These are phyloP conservation scores for Zancudomyces culisetae DNA, from an alignment of 371 early-diverging fungal genomes.

Conservation along the genomic window DNA sequence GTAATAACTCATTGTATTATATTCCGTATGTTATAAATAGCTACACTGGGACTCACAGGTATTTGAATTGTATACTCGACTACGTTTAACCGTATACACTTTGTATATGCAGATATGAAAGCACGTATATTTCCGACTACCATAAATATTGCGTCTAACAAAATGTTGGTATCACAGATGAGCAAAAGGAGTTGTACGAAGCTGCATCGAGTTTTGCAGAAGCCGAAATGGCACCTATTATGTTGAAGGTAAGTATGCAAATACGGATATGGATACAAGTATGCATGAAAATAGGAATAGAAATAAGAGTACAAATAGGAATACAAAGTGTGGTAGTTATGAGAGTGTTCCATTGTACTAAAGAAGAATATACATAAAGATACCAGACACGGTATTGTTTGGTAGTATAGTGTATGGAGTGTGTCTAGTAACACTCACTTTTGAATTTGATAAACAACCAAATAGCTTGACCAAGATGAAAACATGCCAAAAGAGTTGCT, in stretches of 20 bases:
- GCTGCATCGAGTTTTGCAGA: constrained; percentile 20
- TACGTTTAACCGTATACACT: background rate
- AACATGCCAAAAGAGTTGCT: constrained; percentile 29
- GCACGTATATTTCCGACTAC: background rate
- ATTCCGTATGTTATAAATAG: too few relatives aligned
- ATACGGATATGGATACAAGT: background rate
- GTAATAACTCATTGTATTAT: too few relatives aligned
- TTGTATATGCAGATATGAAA: background rate
- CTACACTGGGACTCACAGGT: background rate
- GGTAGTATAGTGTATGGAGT: too few relatives aligned
- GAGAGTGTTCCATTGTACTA: too few relatives aligned
- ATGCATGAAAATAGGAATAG: background rate
- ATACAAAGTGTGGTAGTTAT: background rate
- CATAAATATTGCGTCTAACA: background rate
- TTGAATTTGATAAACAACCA: constrained; percentile 17
- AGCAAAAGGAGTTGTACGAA: constrained; percentile 15
- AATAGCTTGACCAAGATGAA: constrained; percentile 28
- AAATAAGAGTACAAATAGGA: background rate
- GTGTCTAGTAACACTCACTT: too few relatives aligned
- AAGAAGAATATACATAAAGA: too few relatives aligned
- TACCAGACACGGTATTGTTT: too few relatives aligned
- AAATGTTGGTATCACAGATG: constrained; percentile 3
- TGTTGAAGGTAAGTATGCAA: background rate
- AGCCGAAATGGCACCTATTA: constrained; percentile 18
- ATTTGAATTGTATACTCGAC: background rate